Percentiles rank a stretch among this genome's conserved stretches.
Evolutionary conservation across 257 asterid genomes (phyloP).

Genomic region (Pogostemon cablin): DNA sequence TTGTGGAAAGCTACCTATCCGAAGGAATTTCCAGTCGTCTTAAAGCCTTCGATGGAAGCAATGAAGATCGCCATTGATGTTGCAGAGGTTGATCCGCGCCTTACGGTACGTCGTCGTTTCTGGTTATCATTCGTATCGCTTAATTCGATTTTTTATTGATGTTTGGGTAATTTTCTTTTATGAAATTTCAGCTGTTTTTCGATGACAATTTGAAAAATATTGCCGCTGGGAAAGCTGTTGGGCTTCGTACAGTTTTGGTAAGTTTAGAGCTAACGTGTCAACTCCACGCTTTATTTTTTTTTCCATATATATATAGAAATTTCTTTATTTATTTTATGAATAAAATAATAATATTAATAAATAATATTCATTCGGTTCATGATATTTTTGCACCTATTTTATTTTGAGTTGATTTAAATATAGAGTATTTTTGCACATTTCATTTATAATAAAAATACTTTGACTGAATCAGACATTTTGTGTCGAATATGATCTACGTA

Average conservation of each 20-base stretch:
- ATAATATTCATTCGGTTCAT: no score
- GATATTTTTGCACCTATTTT: no score
- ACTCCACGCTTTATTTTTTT: background rate
- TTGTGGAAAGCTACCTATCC: conserved; percentile 45
- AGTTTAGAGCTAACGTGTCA: conserved; percentile 24
- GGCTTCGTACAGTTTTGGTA: conserved; percentile 78
- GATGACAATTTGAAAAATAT: conserved; percentile 74
- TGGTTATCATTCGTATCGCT: conserved; percentile 2
- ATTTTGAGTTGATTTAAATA: no score
- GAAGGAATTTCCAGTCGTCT: conserved; percentile 68
- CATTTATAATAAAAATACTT: no score
- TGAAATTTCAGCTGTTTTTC: conserved; percentile 66
- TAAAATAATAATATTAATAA: no score
- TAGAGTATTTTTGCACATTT: no score
- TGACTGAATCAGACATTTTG: no score
- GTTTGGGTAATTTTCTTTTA: background rate
- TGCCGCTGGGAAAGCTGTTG: conserved; percentile 75
- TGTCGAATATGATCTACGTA: no score
- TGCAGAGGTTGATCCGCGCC: conserved; percentile 70
- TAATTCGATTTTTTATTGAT: background rate
- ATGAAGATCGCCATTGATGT: conserved; percentile 66
- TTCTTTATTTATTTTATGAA: background rate
- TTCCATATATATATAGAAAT: background rate
- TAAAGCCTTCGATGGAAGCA: conserved; percentile 81
- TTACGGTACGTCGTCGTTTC: conserved; percentile 61